Evolutionary conservation across 495 filamentous ascomycete genomes (phyloP), one percentile per base, ranked within the genome.

Genomic region (Clavariopsis aquatica): DNA sequence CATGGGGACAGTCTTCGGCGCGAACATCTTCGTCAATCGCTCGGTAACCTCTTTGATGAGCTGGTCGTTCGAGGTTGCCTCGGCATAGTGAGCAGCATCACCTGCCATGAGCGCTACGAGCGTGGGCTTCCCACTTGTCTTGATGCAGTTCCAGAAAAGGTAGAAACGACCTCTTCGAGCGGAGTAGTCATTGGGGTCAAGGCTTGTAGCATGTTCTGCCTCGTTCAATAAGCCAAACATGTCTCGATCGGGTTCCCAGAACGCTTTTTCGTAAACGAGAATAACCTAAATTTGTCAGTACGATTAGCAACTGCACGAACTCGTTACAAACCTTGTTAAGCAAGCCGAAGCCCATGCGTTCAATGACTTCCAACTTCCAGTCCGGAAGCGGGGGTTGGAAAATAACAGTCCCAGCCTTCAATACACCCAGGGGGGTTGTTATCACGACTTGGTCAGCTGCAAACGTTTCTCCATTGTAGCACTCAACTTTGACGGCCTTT

Each of bases 31-130:
- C 15, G 78, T 76, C 1, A 99, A 81, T 26, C 93, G 86, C 31
- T 78, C 78, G 12, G 88, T 92, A 28, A 93, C 91, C 73, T 97
- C 94, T 7, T 78, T 69, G 49, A 97, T 81, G 20, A 98, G 84
- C 12, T 84, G 81, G 23, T 85, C 83, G 71, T 96, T 89, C 52
- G 83, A 80, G 10, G 83, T 87, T 46, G 77, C 78, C 76, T 99
- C 94, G 1, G 91, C 89, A 65, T 96, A 85, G 63, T 88, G 86
- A 27, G 93, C 95, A n/a, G 94, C 89, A 70, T 98, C 89, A 20
- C 94, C 94, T 45, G 93, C 92, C 95, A 99, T 97, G 31, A 99
- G 83, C 19, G 92, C 95, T 47, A 97, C 83, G 19, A 98, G 78
- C 4, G 90, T 88, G 3, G 94, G 94, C 31, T 92, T 80, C 6